Percentiles rank a stretch among this genome's conserved stretches.
Evolutionary conservation across 2,329 filamentous ascomycete genomes (phyloP).

Genomic region (Ciborinia camelliae): DNA sequence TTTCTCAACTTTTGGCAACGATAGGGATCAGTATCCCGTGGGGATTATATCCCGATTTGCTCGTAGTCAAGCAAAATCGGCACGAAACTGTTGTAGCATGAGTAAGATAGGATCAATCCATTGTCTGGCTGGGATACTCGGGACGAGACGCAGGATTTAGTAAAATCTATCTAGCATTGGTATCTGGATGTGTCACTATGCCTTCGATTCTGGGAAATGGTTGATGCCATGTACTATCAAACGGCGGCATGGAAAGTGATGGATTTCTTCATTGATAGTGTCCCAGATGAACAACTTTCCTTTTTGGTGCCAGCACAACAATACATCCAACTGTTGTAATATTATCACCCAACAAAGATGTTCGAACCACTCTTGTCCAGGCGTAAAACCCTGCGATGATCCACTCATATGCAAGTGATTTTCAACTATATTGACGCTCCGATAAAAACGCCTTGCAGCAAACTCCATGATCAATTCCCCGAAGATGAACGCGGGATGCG

Average conservation of each 20-base stretch:
- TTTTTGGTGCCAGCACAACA: background rate
- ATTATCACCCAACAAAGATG: background rate
- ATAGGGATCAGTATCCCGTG: constrained; percentile 6
- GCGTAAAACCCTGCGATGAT: background rate
- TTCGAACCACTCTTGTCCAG: constrained; percentile 1
- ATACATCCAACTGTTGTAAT: background rate
- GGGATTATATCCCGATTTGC: background rate
- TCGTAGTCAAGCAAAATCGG: background rate
- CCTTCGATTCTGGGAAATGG: background rate
- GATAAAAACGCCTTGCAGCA: background rate
- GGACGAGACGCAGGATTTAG: background rate
- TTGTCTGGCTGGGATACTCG: background rate
- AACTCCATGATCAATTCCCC: constrained; percentile 3
- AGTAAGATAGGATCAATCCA: background rate
- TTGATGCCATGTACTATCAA: background rate
- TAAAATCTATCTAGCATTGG: background rate
- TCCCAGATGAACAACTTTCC: background rate
- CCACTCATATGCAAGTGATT: constrained; percentile 15
- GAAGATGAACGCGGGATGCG: background rate
- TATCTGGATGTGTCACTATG: background rate
- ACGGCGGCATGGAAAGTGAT: background rate
- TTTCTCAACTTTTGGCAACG: background rate
- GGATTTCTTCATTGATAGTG: background rate
- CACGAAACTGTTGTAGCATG: background rate
- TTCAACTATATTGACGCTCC: constrained; percentile 5